A percentile compares a stretch with the other conserved stretches of the same genome.
phyloP scores from a whole-genome alignment of 148 eudicot genomes.

The Gaultheria prostrata region DNA sequence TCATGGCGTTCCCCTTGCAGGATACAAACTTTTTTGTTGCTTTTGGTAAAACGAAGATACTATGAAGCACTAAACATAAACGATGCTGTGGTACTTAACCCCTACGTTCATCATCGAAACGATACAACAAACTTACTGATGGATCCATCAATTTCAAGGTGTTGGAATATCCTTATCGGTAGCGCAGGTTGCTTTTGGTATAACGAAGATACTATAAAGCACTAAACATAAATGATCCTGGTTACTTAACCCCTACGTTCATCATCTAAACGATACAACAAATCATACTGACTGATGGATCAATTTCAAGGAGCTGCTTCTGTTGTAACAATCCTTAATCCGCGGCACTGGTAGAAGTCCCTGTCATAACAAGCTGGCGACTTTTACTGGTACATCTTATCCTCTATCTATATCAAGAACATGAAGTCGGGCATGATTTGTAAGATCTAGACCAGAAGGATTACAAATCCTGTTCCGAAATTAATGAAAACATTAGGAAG shows the following conservation, averaged over 20 bases:
- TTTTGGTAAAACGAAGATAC: no score
- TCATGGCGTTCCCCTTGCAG: background rate
- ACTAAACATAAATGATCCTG: no score
- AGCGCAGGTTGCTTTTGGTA: no score
- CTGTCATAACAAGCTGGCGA: background rate
- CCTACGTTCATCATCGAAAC: no score
- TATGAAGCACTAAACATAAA: no score
- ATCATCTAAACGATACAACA: no score
- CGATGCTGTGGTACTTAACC: no score
- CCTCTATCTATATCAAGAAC: background rate
- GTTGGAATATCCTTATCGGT: no score
- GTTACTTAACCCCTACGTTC: no score
- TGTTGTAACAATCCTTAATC: background rate
- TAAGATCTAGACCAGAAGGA: background rate
- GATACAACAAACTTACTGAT: no score
- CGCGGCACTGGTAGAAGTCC: background rate
- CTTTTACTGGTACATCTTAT: background rate
- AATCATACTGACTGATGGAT: background rate
- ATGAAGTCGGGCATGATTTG: background rate
- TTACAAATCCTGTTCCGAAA: background rate
- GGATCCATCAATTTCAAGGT: background rate
- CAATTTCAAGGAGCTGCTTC: background rate
- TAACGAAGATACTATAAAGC: no score
- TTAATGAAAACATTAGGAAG: background rate
- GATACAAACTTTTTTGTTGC: background rate